Percentiles rank a stretch among this genome's conserved stretches.
Evolutionary conservation across 495 filamentous ascomycete genomes (phyloP).

Genomic region (Xylaria castorea): DNA sequence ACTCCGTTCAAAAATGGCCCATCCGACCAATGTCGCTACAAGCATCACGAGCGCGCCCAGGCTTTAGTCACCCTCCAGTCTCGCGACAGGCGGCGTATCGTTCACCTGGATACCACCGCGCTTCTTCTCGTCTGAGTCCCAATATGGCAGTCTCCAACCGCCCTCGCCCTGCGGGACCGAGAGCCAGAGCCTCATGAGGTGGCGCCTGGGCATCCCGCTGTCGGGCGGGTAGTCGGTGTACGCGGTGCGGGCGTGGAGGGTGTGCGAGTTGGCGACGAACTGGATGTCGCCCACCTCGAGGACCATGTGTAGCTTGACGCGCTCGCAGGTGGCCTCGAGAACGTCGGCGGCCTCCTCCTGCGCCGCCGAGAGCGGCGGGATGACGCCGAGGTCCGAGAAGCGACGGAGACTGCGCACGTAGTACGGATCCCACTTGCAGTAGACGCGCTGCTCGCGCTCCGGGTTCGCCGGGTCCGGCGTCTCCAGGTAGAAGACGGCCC

Average conservation of each 20-base stretch:
- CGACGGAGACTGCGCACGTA: slow-evolving; percentile 71
- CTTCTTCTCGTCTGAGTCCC: slow-evolving; percentile 82
- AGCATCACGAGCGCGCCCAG: neutral
- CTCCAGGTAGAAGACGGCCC: slow-evolving; percentile 77
- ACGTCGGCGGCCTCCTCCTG: slow-evolving; percentile 69
- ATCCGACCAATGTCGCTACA: neutral
- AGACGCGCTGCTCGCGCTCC: slow-evolving; percentile 47
- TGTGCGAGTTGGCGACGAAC: slow-evolving; percentile 72
- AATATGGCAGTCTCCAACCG: slow-evolving; percentile 84
- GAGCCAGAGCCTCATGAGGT: slow-evolving; percentile 88
- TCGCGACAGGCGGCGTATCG: slow-evolving; percentile 65
- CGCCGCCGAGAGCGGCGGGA: slow-evolving; percentile 68
- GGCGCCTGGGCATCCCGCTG: slow-evolving; percentile 60
- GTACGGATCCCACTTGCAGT: slow-evolving; percentile 79
- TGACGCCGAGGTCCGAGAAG: slow-evolving; percentile 69
- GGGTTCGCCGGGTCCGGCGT: slow-evolving; percentile 46
- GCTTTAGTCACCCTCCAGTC: slow-evolving; percentile 40
- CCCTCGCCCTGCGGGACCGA: slow-evolving; percentile 81
- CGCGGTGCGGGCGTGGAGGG: slow-evolving; percentile 72
- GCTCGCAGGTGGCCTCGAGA: slow-evolving; percentile 70
- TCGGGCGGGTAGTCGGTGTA: slow-evolving; percentile 70
- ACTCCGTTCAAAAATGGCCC: neutral
- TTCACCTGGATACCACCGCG: slow-evolving; percentile 87
- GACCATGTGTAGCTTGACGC: slow-evolving; percentile 75
- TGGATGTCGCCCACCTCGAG: slow-evolving; percentile 83